Base-by-base conservation (phyloP, 495 filamentous ascomycete genomes). In the Mytilinidion resinicola region DNA sequence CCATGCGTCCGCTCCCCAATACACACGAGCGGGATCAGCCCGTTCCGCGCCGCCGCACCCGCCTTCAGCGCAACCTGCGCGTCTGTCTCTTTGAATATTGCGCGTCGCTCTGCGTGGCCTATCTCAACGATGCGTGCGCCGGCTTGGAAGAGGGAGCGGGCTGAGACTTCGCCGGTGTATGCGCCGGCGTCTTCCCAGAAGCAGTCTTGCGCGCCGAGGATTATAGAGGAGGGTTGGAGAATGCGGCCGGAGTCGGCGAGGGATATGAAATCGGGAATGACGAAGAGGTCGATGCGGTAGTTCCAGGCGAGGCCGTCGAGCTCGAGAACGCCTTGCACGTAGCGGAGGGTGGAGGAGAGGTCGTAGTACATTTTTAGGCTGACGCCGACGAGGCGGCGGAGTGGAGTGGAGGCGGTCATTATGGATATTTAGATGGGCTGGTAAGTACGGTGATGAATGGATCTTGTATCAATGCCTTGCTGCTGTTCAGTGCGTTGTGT, bases 361-460 rank as follows among this genome's bases (percentile, higher is more conserved):
- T 81, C 80, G 71, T 91, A 91, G 78, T 92, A 92, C 83, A 90
- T 88, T 68, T 95, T 92, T 20, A 88, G 80, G 53, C 83, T 88
- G 69, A 91, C 84, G 67, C 88, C 86, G 51, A 95, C 79, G 52
- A 91, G 77, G 56, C 81, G 86, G 59, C 81, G 76, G n/a, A 79
- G 80, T 15, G 82, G 74, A 12, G 72, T 56, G 46, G 79, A 74
- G n/a, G 73, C 58, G 3, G 69, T 48, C 70, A 73, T 73, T 12
- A 50, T 60, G 53, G 30, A 3, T 21, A 34, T 21, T 10, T n/a
- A 19, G 55, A 57, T 9, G 15, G 36, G 38, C 14, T 7, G 11
- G 19, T 33, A 20, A 33, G 44, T 19, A 17, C 30, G 48, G 44
- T 34, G 43, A 49, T 6, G 15, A 20, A 19, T 9, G 15, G 46